Evolutionary conservation across 768 basidiomycete genomes (phyloP).

Genomic region (Macrolepiota albuminosa): DNA sequence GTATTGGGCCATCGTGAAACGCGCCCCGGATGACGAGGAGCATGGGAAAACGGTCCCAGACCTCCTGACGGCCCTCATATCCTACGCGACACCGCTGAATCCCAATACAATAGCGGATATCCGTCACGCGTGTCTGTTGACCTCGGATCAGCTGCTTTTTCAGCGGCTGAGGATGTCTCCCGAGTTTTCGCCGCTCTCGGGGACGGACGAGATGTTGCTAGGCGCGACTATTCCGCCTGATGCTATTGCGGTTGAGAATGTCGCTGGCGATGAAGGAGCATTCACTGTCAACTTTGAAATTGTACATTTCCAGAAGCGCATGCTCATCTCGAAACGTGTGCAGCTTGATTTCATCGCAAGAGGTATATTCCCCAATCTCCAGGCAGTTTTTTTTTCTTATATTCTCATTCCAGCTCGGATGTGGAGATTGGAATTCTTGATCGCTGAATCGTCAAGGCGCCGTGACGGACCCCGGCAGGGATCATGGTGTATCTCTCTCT

Average conservation of each 20-base stretch:
- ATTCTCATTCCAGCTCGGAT: slow-evolving; percentile 38
- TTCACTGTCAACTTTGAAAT: slow-evolving; percentile 52
- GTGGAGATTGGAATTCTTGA: slow-evolving; percentile 47
- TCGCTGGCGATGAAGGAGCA: slow-evolving; percentile 41
- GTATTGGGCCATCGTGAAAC: slow-evolving; percentile 72
- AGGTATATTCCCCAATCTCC: slow-evolving; percentile 19
- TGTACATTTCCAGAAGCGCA: slow-evolving; percentile 64
- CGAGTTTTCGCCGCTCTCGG: slow-evolving; percentile 47
- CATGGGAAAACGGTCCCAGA: slow-evolving; percentile 29
- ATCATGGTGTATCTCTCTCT: slow-evolving; percentile 46
- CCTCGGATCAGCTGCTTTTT: slow-evolving; percentile 57
- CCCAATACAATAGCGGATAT: slow-evolving; percentile 50
- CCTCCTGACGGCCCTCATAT: slow-evolving; percentile 46
- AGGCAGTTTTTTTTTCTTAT: no score
- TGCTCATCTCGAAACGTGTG: slow-evolving; percentile 55
- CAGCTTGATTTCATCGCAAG: slow-evolving; percentile 63
- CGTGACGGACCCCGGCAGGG: slow-evolving; percentile 22
- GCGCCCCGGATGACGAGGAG: slow-evolving; percentile 36
- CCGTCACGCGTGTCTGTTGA: slow-evolving; percentile 60
- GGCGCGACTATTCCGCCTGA: slow-evolving; percentile 41
- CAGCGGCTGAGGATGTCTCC: slow-evolving; percentile 51
- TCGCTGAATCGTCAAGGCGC: slow-evolving; percentile 18
- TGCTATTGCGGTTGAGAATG: slow-evolving; percentile 49
- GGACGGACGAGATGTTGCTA: slow-evolving; percentile 48
- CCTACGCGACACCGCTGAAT: slow-evolving; percentile 42